Conservation (phyloP, 495 filamentous ascomycete genomes). For the Barbatosphaeria neglecta region DNA sequence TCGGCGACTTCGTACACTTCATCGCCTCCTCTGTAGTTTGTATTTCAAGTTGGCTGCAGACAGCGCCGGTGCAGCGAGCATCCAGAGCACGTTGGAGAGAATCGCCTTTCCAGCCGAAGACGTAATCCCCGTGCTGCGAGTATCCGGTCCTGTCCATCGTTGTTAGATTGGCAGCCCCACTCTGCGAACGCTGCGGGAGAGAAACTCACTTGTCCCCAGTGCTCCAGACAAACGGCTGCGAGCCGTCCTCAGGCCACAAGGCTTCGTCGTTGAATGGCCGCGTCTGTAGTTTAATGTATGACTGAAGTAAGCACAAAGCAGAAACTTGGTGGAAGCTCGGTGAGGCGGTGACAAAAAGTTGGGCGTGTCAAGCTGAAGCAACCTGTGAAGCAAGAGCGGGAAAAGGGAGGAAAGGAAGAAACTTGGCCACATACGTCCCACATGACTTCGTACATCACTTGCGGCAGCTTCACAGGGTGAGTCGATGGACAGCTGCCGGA, state of each 20-base stretch:
- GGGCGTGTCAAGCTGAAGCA: not conserved
- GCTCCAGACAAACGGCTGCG: conserved; percentile 33
- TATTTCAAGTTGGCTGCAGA: conserved; percentile 21
- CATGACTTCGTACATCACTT: conserved; percentile 28
- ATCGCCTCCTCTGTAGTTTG: conserved; percentile 26
- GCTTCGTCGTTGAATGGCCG: conserved; percentile 23
- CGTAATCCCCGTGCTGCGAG: conserved; percentile 35
- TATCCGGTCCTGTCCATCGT: conserved; percentile 19
- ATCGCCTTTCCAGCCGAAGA: conserved; percentile 36
- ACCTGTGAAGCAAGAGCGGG: not conserved
- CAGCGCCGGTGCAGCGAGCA: conserved; percentile 21
- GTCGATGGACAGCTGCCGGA: conserved; percentile 21
- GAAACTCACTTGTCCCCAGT: conserved; percentile 28
- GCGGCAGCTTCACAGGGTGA: conserved; percentile 23
- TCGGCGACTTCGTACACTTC: conserved; percentile 23
- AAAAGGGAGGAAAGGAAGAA: too few species aligned
- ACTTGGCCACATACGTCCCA: conserved; percentile 18
- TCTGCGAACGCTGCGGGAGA: not conserved
- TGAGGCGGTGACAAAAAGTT: not conserved
- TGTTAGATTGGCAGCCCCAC: not conserved
- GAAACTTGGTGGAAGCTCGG: not conserved
- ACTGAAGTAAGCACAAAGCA: conserved; percentile 15
- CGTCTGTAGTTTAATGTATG: conserved; percentile 20
- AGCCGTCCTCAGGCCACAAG: conserved; percentile 26
- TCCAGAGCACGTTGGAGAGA: conserved; percentile 32